These are phyloP conservation scores for Gryganskiella cystojenkinii DNA, from an alignment of 192 early-diverging fungal genomes.

Conservation along the genomic window DNA sequence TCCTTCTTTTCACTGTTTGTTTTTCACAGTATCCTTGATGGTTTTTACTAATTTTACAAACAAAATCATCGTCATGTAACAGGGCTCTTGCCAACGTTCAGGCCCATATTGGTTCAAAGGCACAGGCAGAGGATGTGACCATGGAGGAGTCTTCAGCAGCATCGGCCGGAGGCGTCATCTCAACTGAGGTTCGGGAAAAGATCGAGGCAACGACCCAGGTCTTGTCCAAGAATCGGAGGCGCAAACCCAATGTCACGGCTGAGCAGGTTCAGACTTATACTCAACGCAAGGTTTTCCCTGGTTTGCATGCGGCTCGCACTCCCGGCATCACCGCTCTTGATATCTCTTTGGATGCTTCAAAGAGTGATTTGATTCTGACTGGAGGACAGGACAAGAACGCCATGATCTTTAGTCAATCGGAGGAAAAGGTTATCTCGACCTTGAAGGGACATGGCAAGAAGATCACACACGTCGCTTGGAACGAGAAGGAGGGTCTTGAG, in stretches of 20 bases:
- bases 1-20: not conserved
- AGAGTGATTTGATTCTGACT: constrained; percentile 75
- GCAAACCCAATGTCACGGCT: constrained; percentile 75
- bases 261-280: constrained; percentile 75
- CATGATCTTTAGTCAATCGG: constrained; percentile 72
- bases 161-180: constrained; percentile 54
- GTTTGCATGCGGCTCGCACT: constrained; percentile 78
- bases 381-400: constrained; percentile 86
- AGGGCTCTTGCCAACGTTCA: constrained; percentile 70
- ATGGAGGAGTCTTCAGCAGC: constrained; percentile 65
- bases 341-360: constrained; percentile 48
- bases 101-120: constrained; percentile 64
- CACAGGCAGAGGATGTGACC: constrained; percentile 42
- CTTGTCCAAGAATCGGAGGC: constrained; percentile 70
- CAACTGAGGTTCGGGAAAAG: constrained; percentile 60
- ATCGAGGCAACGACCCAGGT: constrained; percentile 60
- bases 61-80: not conserved
- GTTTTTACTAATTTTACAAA: not conserved
- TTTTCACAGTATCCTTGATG: not conserved
- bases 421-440: constrained; percentile 71
- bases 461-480: constrained; percentile 78
- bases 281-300: constrained; percentile 60
- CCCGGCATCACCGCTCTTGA: constrained; percentile 74
- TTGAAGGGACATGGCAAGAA: constrained; percentile 90
- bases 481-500: constrained; percentile 59